These are phyloP conservation scores for Kwoniella dendrophila DNA, from an alignment of 768 basidiomycete genomes.

Conservation along the genomic window DNA sequence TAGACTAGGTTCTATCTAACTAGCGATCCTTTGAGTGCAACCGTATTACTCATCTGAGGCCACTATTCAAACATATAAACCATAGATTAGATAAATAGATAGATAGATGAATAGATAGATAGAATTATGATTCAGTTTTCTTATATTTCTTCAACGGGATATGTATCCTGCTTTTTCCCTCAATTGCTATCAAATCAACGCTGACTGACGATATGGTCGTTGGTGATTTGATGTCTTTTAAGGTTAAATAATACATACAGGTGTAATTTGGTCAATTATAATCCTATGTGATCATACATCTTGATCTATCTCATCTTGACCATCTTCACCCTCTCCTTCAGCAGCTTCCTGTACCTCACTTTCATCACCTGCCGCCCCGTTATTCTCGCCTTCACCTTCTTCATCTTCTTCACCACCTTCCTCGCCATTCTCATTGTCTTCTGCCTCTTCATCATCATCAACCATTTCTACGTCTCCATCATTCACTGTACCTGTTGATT, in stretches of 20 bases:
- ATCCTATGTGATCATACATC: background rate
- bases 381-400: constrained; percentile 44
- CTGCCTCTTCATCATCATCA: constrained; percentile 45
- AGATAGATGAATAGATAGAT: too few relatives aligned
- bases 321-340: constrained; percentile 56
- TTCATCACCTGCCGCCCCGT: constrained; percentile 53
- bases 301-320: constrained; percentile 21
- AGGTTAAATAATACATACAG: constrained; percentile 1
- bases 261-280: background rate
- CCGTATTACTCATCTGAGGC: constrained; percentile 3
- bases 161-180: too few relatives aligned
- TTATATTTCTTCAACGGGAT: too few relatives aligned
- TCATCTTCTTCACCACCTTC: constrained; percentile 46
- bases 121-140: too few relatives aligned
- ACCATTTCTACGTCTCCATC: constrained; percentile 31
- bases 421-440: constrained; percentile 30
- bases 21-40: background rate
- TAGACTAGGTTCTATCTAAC: background rate
- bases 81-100: too few relatives aligned
- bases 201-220: too few relatives aligned
- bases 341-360: constrained; percentile 56
- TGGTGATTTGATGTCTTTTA: too few relatives aligned
- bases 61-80: too few relatives aligned
- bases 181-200: too few relatives aligned
- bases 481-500: constrained; percentile 26